Evolutionary conservation across 2,329 filamentous ascomycete species (phyloP).

Genomic region (Sphaerulina populicola): DNA sequence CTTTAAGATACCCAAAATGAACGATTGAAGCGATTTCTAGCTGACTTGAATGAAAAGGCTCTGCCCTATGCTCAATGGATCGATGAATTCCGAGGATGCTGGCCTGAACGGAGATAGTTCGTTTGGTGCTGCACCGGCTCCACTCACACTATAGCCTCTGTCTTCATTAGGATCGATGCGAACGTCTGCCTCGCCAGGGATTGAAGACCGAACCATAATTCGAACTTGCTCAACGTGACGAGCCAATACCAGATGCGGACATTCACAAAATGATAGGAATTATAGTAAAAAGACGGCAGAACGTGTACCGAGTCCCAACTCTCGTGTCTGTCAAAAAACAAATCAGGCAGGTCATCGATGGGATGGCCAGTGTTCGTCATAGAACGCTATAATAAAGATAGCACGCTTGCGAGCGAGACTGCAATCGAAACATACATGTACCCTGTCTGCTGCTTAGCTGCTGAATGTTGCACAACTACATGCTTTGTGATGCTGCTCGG

Average conservation of each 20-base stretch:
- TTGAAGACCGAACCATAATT: background rate
- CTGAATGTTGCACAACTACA: too few species aligned
- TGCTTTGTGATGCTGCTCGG: too few species aligned
- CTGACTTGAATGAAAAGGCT: conserved; percentile 47
- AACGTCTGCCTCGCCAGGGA: background rate
- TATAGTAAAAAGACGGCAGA: background rate
- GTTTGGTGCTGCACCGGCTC: conserved; percentile 31
- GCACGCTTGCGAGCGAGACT: background rate
- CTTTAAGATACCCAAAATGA: conserved; percentile 7
- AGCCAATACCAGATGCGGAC: too few species aligned
- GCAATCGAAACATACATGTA: background rate
- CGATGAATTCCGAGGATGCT: conserved; percentile 37
- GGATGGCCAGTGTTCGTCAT: too few species aligned
- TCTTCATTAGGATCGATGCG: background rate
- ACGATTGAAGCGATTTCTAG: conserved; percentile 19
- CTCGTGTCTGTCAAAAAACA: too few species aligned
- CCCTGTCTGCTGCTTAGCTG: background rate
- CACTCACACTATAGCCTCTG: conserved; percentile 23
- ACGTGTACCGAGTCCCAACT: background rate
- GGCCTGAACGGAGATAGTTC: conserved; percentile 28
- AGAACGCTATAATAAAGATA: background rate
- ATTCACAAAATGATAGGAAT: too few species aligned
- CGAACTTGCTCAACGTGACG: background rate
- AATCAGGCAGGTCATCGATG: too few species aligned
- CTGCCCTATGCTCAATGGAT: conserved; percentile 78